A percentile compares a stretch with the other conserved stretches of the same genome.
Conservation (phyloP, 2,329 filamentous ascomycete genomes). For the Aotearoamyces nothofagi region DNA sequence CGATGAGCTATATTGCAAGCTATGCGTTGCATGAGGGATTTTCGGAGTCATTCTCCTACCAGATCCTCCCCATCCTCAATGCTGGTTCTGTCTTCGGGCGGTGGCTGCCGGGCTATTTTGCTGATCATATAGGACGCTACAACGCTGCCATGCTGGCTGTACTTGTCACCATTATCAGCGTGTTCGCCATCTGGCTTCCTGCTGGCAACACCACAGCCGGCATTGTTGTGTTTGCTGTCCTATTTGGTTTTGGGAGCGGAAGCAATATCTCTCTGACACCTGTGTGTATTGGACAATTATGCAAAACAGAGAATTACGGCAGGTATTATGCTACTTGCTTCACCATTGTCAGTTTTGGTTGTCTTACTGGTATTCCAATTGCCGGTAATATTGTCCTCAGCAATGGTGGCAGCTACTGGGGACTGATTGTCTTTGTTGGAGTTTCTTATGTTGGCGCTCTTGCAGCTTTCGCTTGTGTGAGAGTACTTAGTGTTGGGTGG, state of each 20-base stretch:
- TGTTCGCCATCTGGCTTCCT: slow-evolving; percentile 66
- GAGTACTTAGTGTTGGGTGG: slow-evolving; percentile 41
- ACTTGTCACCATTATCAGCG: slow-evolving; percentile 40
- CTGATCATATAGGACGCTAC: slow-evolving; percentile 71
- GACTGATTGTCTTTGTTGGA: slow-evolving; percentile 48
- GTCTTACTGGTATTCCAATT: slow-evolving; percentile 54
- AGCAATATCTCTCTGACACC: slow-evolving; percentile 73
- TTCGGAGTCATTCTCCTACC: slow-evolving; percentile 49
- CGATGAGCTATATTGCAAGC: slow-evolving; percentile 66
- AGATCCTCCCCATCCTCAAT: slow-evolving; percentile 72
- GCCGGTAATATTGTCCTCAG: slow-evolving; percentile 45
- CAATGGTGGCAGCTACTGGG: slow-evolving; percentile 37
- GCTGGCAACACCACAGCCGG: slow-evolving; percentile 40
- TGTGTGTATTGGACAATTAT: slow-evolving; percentile 68
- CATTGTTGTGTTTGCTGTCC: slow-evolving; percentile 53
- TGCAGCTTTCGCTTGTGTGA: slow-evolving; percentile 37
- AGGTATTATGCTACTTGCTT: slow-evolving; percentile 76
- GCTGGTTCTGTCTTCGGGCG: slow-evolving; percentile 67
- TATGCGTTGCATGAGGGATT: slow-evolving; percentile 59
- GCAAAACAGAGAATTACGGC: slow-evolving; percentile 67
- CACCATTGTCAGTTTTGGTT: slow-evolving; percentile 63
- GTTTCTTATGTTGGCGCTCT: slow-evolving; percentile 40
- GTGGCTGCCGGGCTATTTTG: slow-evolving; percentile 61
- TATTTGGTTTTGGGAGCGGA: slow-evolving; percentile 72
- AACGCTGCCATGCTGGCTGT: slow-evolving; percentile 66